These are phyloP conservation scores for Dimargaris xerosporica DNA, from an alignment of 192 early-diverging fungal genomes.

Conservation along the genomic window DNA sequence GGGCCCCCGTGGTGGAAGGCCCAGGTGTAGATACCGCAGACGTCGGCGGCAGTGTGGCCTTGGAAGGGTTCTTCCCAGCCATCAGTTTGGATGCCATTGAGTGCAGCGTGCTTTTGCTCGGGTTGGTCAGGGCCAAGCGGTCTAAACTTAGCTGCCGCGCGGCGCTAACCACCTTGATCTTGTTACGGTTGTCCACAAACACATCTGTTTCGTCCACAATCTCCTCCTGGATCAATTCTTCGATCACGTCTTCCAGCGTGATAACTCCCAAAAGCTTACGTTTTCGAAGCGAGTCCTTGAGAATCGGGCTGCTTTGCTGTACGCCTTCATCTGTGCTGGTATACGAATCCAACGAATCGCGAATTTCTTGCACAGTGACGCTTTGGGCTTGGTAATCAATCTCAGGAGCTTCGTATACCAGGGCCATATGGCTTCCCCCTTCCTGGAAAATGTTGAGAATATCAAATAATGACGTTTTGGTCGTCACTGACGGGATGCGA, in stretches of 20 bases:
- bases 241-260: slow-evolving; percentile 71
- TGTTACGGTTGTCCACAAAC: slow-evolving; percentile 30
- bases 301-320: slow-evolving; percentile 4
- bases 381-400: slow-evolving; percentile 3
- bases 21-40: not conserved
- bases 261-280: slow-evolving; percentile 48
- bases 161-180: slow-evolving; percentile 26
- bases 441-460: slow-evolving; percentile 75
- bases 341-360: slow-evolving; percentile 10
- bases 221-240: slow-evolving; percentile 70
- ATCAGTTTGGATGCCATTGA: not conserved
- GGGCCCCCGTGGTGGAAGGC: not conserved
- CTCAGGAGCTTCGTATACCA: slow-evolving; percentile 31
- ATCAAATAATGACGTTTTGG: slow-evolving; percentile 37
- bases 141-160: slow-evolving; percentile 8
- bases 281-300: not conserved
- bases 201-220: slow-evolving; percentile 73
- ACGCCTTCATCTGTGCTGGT: not conserved
- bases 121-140: not conserved
- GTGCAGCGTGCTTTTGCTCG: not conserved
- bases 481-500: slow-evolving; percentile 26
- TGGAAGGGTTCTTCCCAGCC: not conserved
- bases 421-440: slow-evolving; percentile 66
- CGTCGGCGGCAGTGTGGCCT: not conserved
- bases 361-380: slow-evolving; percentile 1